Conservation (phyloP, 768 basidiomycete species). For the Epithele typhae region DNA sequence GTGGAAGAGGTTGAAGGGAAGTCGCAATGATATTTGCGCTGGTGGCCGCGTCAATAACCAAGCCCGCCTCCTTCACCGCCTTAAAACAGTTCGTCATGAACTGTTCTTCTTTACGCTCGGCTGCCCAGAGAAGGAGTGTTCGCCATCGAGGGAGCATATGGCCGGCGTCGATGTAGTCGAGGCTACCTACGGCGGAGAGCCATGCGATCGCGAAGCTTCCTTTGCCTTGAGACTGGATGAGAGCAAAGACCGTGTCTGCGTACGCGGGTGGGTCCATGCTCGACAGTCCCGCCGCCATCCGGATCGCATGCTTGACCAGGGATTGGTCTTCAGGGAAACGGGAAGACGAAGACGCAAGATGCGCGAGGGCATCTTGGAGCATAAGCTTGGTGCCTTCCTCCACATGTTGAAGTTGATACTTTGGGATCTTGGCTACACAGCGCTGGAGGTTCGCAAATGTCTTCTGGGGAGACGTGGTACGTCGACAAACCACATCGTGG, state of each 20-base stretch:
- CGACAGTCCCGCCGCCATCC: constrained; percentile 11
- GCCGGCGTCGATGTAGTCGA: background rate
- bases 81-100: background rate
- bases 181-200: constrained; percentile 29
- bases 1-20: no score
- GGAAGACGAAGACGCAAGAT: background rate
- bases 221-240: no score
- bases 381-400: background rate
- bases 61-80: background rate
- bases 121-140: constrained; percentile 36
- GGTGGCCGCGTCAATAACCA: background rate
- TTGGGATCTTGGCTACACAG: no score
- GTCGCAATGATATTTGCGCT: background rate
- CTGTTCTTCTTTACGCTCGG: background rate
- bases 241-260: no score
- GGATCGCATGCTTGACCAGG: constrained; percentile 1
- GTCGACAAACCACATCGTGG: no score
- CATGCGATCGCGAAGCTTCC: constrained; percentile 35
- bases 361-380: background rate
- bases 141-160: constrained; percentile 48
- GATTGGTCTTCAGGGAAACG: background rate
- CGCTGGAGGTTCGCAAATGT: no score
- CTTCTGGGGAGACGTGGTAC: no score
- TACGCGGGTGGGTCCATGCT: background rate
- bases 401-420: no score